Conservation (phyloP, 2,329 filamentous ascomycete species). For the Aspergillus ochraceus region DNA sequence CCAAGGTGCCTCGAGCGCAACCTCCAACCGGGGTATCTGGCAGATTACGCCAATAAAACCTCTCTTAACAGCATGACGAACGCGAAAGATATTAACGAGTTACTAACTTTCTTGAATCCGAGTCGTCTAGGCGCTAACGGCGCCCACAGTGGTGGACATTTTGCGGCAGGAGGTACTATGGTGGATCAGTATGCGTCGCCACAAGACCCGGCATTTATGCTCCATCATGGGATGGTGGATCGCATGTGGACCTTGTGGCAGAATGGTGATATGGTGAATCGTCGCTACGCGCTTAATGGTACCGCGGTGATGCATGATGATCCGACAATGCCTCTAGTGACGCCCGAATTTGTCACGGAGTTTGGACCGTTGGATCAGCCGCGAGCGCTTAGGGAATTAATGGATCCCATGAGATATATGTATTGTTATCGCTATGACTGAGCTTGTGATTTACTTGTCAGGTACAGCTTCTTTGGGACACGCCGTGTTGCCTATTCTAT, state of each 20-base stretch:
- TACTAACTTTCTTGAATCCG: conserved; percentile 9
- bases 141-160: conserved; percentile 9
- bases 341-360: conserved; percentile 1
- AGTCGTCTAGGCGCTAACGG: neutral
- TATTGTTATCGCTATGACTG: too few relatives aligned
- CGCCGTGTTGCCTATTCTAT: too few relatives aligned
- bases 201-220: conserved; percentile 14
- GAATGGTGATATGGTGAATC: neutral
- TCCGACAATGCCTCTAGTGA: conserved; percentile 5
- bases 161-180: conserved; percentile 8
- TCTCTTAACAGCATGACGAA: neutral
- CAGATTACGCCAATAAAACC: conserved; percentile 1
- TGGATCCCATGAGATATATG: too few relatives aligned
- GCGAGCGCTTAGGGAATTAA: too few relatives aligned
- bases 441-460: too few relatives aligned
- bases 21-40: conserved; percentile 1
- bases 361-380: too few relatives aligned
- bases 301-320: conserved; percentile 10
- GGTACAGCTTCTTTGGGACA: too few relatives aligned
- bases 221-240: conserved; percentile 17
- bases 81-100: conserved; percentile 6
- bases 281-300: conserved; percentile 11
- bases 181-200: conserved; percentile 11
- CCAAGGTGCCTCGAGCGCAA: conserved; percentile 15
- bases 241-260: conserved; percentile 16